These are phyloP conservation scores for Ceratocystiopsis brevicomis DNA, from an alignment of 2,329 filamentous ascomycete species.

Conservation along the genomic window DNA sequence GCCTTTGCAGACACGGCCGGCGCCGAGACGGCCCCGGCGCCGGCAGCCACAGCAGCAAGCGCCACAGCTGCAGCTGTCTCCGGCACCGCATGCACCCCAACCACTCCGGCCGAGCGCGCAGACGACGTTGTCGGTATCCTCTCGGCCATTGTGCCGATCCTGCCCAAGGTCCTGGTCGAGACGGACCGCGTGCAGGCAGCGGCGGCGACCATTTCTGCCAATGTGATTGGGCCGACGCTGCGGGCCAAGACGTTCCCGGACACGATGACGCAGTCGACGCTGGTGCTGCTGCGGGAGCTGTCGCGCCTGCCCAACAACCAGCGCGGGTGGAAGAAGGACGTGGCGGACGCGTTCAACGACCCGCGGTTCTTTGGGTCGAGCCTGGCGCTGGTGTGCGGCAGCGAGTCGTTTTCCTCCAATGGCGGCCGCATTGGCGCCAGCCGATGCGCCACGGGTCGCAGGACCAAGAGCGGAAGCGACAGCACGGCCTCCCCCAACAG, in stretches of 20 bases:
- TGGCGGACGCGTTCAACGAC: conserved; percentile 84
- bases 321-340: conserved; percentile 84
- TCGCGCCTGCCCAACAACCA: conserved; percentile 60
- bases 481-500: conserved; percentile 33
- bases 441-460: neutral
- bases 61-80: neutral
- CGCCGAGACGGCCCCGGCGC: conserved; percentile 13
- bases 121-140: conserved; percentile 69
- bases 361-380: conserved; percentile 61
- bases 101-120: conserved; percentile 27
- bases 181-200: conserved; percentile 65
- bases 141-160: conserved; percentile 56
- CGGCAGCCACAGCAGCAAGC: conserved; percentile 13
- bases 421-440: neutral
- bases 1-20: conserved; percentile 40
- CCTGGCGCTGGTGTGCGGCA: conserved; percentile 42
- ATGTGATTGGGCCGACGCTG: conserved; percentile 63
- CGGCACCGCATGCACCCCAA: conserved; percentile 5
- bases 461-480: conserved; percentile 31
- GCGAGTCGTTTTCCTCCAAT: conserved; percentile 14
- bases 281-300: conserved; percentile 60
- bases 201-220: conserved; percentile 63
- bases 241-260: conserved; percentile 75
- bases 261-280: conserved; percentile 52
- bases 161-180: conserved; percentile 69